A percentile compares a stretch with the other conserved stretches of the same genome.
Evolutionary conservation across 768 basidiomycete genomes (phyloP).

Genomic region (Roridomyces roridus): DNA sequence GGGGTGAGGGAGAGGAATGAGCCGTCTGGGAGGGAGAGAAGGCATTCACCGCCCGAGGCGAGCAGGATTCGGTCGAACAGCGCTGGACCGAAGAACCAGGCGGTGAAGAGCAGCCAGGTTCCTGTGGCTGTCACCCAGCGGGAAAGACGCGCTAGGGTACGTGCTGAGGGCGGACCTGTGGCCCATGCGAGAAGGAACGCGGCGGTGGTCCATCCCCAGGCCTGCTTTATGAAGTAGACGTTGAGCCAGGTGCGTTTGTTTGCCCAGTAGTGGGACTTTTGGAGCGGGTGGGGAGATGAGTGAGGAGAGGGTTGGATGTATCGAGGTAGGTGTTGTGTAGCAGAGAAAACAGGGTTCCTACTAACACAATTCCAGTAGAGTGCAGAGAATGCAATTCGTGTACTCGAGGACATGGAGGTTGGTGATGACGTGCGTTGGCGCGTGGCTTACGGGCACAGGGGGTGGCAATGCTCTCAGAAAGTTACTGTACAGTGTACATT

Average conservation of each 20-base stretch:
- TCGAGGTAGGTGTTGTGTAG: slow-evolving; percentile 75
- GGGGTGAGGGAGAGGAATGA: slow-evolving; percentile 57
- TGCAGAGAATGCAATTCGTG: slow-evolving; percentile 40
- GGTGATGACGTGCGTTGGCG: no score
- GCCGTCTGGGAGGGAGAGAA: slow-evolving; percentile 66
- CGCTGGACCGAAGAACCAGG: slow-evolving; percentile 89
- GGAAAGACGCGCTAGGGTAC: slow-evolving; percentile 47
- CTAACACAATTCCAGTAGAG: slow-evolving; percentile 54
- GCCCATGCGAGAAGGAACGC: slow-evolving; percentile 65
- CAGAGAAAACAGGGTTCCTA: slow-evolving; percentile 73
- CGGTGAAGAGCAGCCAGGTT: slow-evolving; percentile 77
- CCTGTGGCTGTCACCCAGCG: slow-evolving; percentile 66
- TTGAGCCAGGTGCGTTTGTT: slow-evolving; percentile 84
- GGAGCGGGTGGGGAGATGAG: slow-evolving; percentile 70
- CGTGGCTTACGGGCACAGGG: no score
- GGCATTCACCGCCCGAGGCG: slow-evolving; percentile 78
- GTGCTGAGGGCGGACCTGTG: slow-evolving; percentile 56
- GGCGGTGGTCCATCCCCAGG: slow-evolving; percentile 90
- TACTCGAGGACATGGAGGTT: slow-evolving; percentile 16
- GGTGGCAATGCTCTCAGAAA: no score
- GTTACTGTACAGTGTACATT: background rate
- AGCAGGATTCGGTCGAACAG: slow-evolving; percentile 70
- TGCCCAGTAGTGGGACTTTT: slow-evolving; percentile 74
- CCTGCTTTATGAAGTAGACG: slow-evolving; percentile 84
- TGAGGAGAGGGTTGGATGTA: slow-evolving; percentile 79